Evolutionary conservation across 805 yeast species (phyloP).

Genomic region (Saccharomycopsis babjevae): DNA sequence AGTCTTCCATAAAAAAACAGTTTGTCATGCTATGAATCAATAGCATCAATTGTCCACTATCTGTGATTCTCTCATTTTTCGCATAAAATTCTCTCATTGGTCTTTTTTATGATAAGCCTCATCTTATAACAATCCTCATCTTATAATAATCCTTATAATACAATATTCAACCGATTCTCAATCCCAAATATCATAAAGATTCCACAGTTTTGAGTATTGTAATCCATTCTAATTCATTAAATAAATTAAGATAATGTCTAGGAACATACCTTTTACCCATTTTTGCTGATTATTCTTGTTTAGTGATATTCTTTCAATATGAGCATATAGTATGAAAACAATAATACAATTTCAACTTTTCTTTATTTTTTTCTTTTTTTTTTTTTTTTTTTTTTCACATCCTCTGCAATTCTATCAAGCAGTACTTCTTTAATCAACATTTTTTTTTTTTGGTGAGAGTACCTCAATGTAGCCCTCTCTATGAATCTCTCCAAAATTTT

Average conservation of each 20-base stretch:
- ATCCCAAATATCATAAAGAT: neutral
- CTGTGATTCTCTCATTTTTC: too few species aligned
- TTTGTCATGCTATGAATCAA: too few species aligned
- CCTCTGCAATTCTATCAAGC: neutral
- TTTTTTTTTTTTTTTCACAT: neutral
- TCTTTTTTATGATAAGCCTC: too few species aligned
- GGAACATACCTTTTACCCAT: constrained; percentile 42
- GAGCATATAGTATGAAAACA: neutral
- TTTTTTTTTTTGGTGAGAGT: neutral
- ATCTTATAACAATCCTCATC: too few species aligned
- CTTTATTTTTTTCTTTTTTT: neutral
- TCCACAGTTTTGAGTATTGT: neutral
- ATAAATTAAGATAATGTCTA: neutral
- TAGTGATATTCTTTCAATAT: neutral
- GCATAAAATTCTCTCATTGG: too few species aligned
- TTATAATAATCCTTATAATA: too few species aligned
- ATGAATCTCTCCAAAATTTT: too few species aligned
- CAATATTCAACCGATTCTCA: neutral
- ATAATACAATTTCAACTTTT: neutral
- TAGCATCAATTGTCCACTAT: too few species aligned
- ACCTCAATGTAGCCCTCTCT: neutral
- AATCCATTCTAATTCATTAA: neutral
- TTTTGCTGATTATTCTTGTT: constrained; percentile 21
- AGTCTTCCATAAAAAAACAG: too few species aligned
- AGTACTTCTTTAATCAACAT: neutral